Evolutionary conservation across 768 basidiomycete genomes (phyloP), one percentile per base, ranked within the genome.

Genomic region (Pleurotus tuoliensis): DNA sequence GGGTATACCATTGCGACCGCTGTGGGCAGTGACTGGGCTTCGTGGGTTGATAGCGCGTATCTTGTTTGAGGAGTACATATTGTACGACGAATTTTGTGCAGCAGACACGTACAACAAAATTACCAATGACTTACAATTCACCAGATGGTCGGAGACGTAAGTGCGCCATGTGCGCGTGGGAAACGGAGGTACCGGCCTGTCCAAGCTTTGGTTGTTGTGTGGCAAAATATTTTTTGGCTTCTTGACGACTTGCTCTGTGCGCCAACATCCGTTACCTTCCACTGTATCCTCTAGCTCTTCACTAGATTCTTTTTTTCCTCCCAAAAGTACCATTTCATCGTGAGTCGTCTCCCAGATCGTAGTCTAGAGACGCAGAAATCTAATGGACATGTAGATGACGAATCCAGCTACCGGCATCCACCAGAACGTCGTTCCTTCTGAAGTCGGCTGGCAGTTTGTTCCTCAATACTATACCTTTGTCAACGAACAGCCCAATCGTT

Each of bases 371-470:
- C 56, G 34, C 45, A 44, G 48, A 46, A 51, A 18, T 51, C 16
- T 18, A 1, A 13, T 12, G 13, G 37, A 9, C 39, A 16, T 22
- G 18, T 11, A 53, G 51, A 75, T 78, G 73, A 69, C 74, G 56
- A 73, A 72, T 67, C 66, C 73, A 38, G 59, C 64, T 54, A 51
- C 49, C 22, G 59, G 72, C 63, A 65, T 74, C 64, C 82, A 82
- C 68, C 79, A 77, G 72, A 82, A 79, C 68, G 86, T 91, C 78
- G 77, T 88, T 78, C 90, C 90, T 73, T 92, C 88, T 64, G 93
- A 97, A 78, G 95, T 98, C 69, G 94, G 95, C 75, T 98, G 94
- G 94, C 94, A 98, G 76, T 98, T 98, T 77, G 94, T 97, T 64
- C 93, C 94, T 48, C 95, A 99, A 75, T 98, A 98, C 78, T 99